Conservation (phyloP, 805 yeast genomes). For the Candida parachauliodes region DNA sequence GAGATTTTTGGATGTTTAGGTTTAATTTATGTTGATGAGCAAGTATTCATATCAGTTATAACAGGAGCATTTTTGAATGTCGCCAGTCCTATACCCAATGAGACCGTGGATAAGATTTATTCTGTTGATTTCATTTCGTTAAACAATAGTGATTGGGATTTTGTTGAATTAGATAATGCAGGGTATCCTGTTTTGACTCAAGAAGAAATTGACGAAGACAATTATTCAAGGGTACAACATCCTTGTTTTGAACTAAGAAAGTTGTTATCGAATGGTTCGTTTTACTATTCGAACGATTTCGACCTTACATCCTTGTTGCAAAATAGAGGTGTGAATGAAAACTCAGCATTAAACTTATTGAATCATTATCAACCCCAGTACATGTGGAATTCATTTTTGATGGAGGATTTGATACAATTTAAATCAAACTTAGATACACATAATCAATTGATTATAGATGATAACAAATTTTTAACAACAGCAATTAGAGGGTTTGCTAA, state of each 20-base stretch:
- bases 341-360: slow-evolving; percentile 11
- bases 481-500: slow-evolving; percentile 95
- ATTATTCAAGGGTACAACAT: slow-evolving; percentile 39
- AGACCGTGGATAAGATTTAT: slow-evolving; percentile 73
- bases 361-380: slow-evolving; percentile 71
- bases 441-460: slow-evolving; percentile 61
- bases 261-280: slow-evolving; percentile 80
- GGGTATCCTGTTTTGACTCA: slow-evolving; percentile 57
- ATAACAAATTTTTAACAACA: slow-evolving; percentile 79
- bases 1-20: slow-evolving; percentile 74
- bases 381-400: slow-evolving; percentile 96
- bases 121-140: slow-evolving; percentile 87
- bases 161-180: slow-evolving; percentile 58
- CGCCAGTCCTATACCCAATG: slow-evolving; percentile 78
- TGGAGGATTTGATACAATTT: slow-evolving; percentile 74
- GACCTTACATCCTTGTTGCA: slow-evolving; percentile 89
- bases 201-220: slow-evolving; percentile 21
- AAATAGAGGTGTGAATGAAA: slow-evolving; percentile 52
- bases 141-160: slow-evolving; percentile 75
- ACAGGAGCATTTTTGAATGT: slow-evolving; percentile 66
- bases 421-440: slow-evolving; percentile 64
- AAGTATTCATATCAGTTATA: slow-evolving; percentile 73
- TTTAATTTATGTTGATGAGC: slow-evolving; percentile 62
- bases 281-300: slow-evolving; percentile 87
- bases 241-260: slow-evolving; percentile 82